Base-by-base conservation (phyloP, 176 grass and related monocot genomes). In the Typha latifolia region DNA sequence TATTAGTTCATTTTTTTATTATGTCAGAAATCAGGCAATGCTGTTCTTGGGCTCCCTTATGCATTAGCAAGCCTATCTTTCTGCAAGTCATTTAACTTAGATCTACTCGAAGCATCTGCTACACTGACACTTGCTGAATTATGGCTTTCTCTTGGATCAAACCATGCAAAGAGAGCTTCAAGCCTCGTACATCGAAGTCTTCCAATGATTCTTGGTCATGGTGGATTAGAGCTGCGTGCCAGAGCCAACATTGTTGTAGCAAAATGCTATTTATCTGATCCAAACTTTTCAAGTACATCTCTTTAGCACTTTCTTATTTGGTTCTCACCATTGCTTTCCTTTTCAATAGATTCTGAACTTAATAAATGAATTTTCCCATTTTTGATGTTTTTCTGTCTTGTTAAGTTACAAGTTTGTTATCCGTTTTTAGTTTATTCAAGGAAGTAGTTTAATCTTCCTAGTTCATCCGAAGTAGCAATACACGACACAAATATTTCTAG, bases 61-160 rank as follows among this genome's bases (percentile, higher is more conserved):
- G 94, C 76, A 24, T 82, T 99, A 50, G 94, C 94, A 32, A 93
- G 83, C 72, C 79, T 90, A 49, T 90, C 84, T 16, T 99, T 99
- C 50, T 99, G 94, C 79, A 93, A 93, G 79, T 77, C 89, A 24
- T 99, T 99, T 72, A 90, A 99, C 64, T 81, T 99, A 49, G 89
- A 93, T 79, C 79, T 93, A 22, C 94, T 99, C 31, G 89, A 93
- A 80, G 81, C 94, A 68, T 90, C 86, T 65, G 86, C 94, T 37
- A 86, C 81, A 4, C 79, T 99, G 32, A 87, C 84, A 62, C 86
- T 99, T 12, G 81, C 89, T 53, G 89, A 99, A 75, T 52, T 99
- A 49, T 99, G 89, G 94, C 71, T 93, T 13, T 73, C 73, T 59
- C 88, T 93, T 49, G 94, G 94, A 62, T 79, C 89, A 62, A 86